These are phyloP conservation scores for Physcomitrellopsis africana DNA, from an alignment of 225 moss, liverwort and hornwort genomes.

Conservation along the genomic window DNA sequence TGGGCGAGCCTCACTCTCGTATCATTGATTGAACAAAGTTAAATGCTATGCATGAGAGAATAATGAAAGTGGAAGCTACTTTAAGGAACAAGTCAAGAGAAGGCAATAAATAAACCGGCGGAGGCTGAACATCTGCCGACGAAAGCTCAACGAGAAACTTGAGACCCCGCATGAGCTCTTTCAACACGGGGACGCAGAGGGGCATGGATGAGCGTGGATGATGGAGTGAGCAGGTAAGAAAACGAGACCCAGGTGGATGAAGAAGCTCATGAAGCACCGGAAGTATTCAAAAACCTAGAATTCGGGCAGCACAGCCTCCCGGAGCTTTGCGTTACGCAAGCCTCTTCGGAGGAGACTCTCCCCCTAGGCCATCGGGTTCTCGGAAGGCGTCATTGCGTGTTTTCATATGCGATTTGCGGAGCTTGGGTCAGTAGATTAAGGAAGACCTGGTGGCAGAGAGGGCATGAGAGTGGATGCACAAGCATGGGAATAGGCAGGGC, in stretches of 20 bases:
- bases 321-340: slow-evolving; percentile 4
- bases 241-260: slow-evolving; percentile 21
- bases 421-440: background rate
- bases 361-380: slow-evolving; percentile 18
- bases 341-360: slow-evolving; percentile 12
- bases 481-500: slow-evolving; percentile 11
- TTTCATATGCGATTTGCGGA: background rate
- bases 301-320: slow-evolving; percentile 21
- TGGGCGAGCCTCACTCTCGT: background rate
- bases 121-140: background rate
- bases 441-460: background rate
- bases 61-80: slow-evolving; percentile 1
- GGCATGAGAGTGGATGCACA: background rate
- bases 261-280: slow-evolving; percentile 38
- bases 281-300: slow-evolving; percentile 43
- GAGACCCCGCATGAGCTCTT: background rate
- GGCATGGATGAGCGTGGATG: background rate
- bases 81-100: slow-evolving; percentile 34
- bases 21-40: slow-evolving; percentile 12
- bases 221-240: background rate
- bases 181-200: background rate
- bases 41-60: background rate
- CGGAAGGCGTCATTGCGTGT: background rate
- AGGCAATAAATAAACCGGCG: slow-evolving; percentile 15
- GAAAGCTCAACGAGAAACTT: background rate